Evolutionary conservation across 495 filamentous ascomycete genomes (phyloP), one percentile per base, ranked within the genome.

Genomic region (Annulohypoxylon bovei): DNA sequence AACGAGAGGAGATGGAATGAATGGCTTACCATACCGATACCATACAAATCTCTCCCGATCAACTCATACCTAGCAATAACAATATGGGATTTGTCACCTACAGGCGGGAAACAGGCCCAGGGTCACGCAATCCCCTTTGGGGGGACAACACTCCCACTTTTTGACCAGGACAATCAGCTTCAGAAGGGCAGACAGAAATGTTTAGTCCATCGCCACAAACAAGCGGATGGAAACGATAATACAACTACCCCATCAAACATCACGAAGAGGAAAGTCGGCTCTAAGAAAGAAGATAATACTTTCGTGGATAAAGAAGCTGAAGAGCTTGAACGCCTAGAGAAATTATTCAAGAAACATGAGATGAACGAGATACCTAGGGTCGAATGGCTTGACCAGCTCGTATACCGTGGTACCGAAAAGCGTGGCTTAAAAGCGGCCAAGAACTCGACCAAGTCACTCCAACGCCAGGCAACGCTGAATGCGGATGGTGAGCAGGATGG

Each of bases 341-440:
- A 88, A 56, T 74, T 98, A 49, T 91, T 99, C 72, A 99, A 99
- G 81, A 96, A 97, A 77, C 96, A 98, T 72, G 95, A 99, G 76
- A 95, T 98, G 89, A 93, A 93, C 22, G 95, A 98, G 72, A 94
- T 99, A 12, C 89, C 92, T 2, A 87, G 92, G 14, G 90, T 95
- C 46, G 93, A 96, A 75, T 98, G 95, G 95, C 86, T 99, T 54
- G 95, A 99, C 75, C 91, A 94, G 68, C 83, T 98, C 64, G 93
- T 97, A 6, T 98, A 97, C 75, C 90, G 93, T 39, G 89, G 90
- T 44, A 84, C 95, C 53, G 93, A 96, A 78, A 93, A 90, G 80
- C 85, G 89, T 60, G 89, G 90, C 53, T 73, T 87, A 6, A 85
- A 88, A 67, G 86, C 88, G 18, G 78, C 82, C 4, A 80, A 62